Base-by-base conservation (phyloP, 2,329 filamentous ascomycete genomes). In the Bipolaris oryzae region DNA sequence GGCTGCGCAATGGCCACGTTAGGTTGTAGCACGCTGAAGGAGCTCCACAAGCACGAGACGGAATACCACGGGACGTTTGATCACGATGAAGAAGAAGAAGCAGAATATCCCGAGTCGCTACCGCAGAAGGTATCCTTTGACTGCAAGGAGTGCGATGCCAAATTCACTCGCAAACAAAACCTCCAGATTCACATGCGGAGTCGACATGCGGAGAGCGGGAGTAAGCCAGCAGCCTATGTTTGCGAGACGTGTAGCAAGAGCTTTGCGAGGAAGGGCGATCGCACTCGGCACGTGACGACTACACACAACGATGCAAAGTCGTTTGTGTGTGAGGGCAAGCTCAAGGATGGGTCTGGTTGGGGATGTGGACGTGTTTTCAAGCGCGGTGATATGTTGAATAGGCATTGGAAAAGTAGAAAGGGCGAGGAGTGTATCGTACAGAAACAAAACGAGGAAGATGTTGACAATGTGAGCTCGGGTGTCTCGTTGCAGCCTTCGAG, bases 361-460 rank as follows among this genome's bases (percentile, higher is more conserved):
- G 61, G 61, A 13, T 64, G 61, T 50, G 51, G 59, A 15, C 44
- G 47, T 18, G 50, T 38, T 7, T 64, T 60, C 39, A 41, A 38
- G 9, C 31, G 61, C 3, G 48, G 38, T 6, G 61, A 63, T 35
- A 49, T 56, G 20, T 34, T 63, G 33, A 57, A 28, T 20, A 48
- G 53, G 18, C 61, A 63, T 44, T 55, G 51, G 49, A 63, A 58
- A 28, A 50, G 57, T 31, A 48, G 48, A 23, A 63, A 50, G 31
- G 60, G 60, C 23, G 39, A 54, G 35, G 21, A 7, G 18, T 63
- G 60, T 38, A 31, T 58, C 11, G 15, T 37, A 10, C 52, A 45
- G 7, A 48, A 53, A 20, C 18, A 55, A 21, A 49, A 53, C 15
- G 52, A 53, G 47, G 47, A 52, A 34, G 57, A 33, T 34, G 44